These are phyloP conservation scores for Aspergillus aculeatus DNA, from an alignment of 2,329 filamentous ascomycete species.

Conservation along the genomic window DNA sequence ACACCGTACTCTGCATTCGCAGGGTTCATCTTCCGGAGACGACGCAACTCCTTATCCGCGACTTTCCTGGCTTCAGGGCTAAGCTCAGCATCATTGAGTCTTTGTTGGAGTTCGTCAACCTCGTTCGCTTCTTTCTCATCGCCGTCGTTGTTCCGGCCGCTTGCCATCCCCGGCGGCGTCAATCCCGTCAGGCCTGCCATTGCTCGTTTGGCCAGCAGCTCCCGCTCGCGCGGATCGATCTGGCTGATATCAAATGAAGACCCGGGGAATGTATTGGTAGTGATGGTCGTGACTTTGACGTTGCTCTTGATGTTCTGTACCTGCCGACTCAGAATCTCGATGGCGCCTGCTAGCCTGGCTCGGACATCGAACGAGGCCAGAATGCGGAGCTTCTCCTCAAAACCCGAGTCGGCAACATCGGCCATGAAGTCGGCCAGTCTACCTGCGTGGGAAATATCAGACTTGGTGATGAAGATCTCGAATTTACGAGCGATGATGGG, in stretches of 20 bases:
- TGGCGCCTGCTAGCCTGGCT: constrained; percentile 74
- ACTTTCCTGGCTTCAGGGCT: constrained; percentile 83
- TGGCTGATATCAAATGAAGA: constrained; percentile 58
- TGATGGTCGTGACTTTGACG: constrained; percentile 78
- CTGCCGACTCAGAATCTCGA: constrained; percentile 79
- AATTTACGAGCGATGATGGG: constrained; percentile 83
- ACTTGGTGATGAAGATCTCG: constrained; percentile 81
- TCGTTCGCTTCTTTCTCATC: constrained; percentile 85
- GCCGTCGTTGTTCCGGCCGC: constrained; percentile 51
- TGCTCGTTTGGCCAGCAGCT: constrained; percentile 42
- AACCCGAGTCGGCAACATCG: constrained; percentile 80
- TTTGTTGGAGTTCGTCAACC: constrained; percentile 86
- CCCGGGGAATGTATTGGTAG: constrained; percentile 62
- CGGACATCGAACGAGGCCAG: constrained; percentile 78
- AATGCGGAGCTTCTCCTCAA: constrained; percentile 88
- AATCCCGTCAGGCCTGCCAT: constrained; percentile 47
- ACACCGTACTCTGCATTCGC: constrained; percentile 96
- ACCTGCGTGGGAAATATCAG: constrained; percentile 78
- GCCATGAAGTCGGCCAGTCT: constrained; percentile 94
- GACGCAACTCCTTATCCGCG: constrained; percentile 83
- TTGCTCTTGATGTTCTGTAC: constrained; percentile 81
- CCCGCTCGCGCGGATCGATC: constrained; percentile 49
- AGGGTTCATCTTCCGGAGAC: constrained; percentile 92
- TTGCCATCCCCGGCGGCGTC: constrained; percentile 41
- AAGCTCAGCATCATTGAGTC: constrained; percentile 75